These are phyloP conservation scores for Plantago ovata DNA, from an alignment of 257 asterid genomes.

Conservation along the genomic window DNA sequence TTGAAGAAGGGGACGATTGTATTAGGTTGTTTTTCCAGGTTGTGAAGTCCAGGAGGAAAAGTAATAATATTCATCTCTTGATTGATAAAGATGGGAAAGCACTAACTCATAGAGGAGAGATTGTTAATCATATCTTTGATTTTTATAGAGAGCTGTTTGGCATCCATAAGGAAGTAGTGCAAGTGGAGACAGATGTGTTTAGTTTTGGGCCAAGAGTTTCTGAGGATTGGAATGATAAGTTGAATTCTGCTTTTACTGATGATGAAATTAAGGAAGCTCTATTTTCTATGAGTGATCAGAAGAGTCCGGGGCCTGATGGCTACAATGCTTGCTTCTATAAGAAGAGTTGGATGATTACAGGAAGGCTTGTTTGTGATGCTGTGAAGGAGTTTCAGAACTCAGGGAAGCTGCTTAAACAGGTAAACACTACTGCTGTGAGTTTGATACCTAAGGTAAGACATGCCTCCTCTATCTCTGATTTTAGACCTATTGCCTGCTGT, in stretches of 20 bases:
- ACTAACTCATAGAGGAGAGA: neutral
- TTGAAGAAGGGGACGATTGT: neutral
- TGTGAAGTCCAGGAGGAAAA: neutral
- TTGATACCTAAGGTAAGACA: neutral
- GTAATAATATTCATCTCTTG: neutral
- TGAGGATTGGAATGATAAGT: neutral
- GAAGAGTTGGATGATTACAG: neutral
- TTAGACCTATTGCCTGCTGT: neutral
- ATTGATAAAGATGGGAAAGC: neutral
- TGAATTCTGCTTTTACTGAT: too few relatives aligned
- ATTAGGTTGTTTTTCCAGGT: neutral
- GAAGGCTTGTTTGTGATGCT: neutral
- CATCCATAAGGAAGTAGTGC: neutral
- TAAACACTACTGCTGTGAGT: neutral
- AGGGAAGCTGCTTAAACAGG: neutral
- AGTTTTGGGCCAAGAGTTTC: too few relatives aligned
- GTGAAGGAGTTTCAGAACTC: neutral
- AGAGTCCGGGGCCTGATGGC: neutral
- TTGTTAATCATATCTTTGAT: neutral
- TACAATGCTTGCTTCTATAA: neutral
- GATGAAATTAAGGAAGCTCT: neutral
- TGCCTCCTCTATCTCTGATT: neutral
- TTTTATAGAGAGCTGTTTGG: neutral
- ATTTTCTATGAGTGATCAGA: neutral
- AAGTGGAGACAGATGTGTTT: neutral